Conservation (phyloP, 495 filamentous ascomycete species). For the Parmelia sp. region DNA sequence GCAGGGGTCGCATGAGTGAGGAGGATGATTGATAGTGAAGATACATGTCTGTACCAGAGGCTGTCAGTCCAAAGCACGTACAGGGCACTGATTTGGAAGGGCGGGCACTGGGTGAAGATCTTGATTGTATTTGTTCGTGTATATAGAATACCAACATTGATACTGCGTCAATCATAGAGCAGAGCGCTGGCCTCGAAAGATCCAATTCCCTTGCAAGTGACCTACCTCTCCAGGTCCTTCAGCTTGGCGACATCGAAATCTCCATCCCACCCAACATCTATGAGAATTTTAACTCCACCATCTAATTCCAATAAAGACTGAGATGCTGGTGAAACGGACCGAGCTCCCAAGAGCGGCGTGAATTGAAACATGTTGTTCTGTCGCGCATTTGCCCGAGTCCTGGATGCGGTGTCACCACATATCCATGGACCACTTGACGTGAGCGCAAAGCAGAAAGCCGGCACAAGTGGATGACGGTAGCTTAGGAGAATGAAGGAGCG, state of each 20-base stretch:
- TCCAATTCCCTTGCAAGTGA: constrained; percentile 17
- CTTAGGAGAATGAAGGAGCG: background rate
- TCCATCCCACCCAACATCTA: constrained; percentile 96
- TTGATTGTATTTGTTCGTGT: constrained; percentile 17
- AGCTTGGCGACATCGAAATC: constrained; percentile 74
- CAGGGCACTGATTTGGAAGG: background rate
- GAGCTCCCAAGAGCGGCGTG: constrained; percentile 84
- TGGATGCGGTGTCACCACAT: background rate
- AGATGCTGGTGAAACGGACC: constrained; percentile 76
- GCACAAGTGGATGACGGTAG: background rate
- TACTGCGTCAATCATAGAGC: constrained; percentile 2
- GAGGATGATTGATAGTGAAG: constrained; percentile 88
- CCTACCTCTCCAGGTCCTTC: constrained; percentile 81
- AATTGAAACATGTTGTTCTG: constrained; percentile 77
- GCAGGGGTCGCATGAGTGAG: constrained; percentile 87
- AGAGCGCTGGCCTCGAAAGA: background rate
- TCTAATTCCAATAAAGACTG: constrained; percentile 95
- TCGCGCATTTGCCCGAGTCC: background rate
- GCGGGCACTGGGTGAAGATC: background rate
- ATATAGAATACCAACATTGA: constrained; percentile 20
- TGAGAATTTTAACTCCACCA: constrained; percentile 87
- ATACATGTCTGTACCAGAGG: constrained; percentile 58
- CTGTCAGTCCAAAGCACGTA: constrained; percentile 10
- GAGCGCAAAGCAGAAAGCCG: background rate
- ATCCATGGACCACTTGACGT: background rate